Percentiles rank a stretch among this genome's conserved stretches.
These are phyloP conservation scores for Amesomyces nigricolor DNA, from an alignment of 2,329 filamentous ascomycete species.

Conservation along the genomic window DNA sequence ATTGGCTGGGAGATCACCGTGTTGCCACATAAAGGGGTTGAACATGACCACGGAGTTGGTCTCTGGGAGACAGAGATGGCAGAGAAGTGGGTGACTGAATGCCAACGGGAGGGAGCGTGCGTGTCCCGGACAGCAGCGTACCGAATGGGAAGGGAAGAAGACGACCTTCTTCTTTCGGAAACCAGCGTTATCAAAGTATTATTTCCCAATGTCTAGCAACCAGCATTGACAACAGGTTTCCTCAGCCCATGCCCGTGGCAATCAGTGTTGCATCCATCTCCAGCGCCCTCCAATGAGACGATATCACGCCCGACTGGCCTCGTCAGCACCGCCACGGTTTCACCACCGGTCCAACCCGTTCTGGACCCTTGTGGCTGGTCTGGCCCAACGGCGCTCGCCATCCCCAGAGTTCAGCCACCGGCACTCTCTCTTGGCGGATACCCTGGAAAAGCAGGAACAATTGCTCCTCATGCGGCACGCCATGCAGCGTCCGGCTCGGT, in stretches of 20 bases:
- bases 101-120: neutral
- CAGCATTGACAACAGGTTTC: no score
- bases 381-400: neutral
- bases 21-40: no score
- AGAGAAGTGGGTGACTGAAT: neutral
- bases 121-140: neutral
- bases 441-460: neutral
- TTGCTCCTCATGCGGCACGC: no score
- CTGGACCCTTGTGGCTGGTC: conserved; percentile 11
- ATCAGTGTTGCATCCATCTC: neutral
- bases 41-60: no score
- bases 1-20: no score
- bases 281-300: neutral
- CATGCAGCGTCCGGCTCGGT: no score
- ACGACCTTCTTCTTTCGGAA: no score
- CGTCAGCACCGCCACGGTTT: conserved; percentile 28
- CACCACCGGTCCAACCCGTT: conserved; percentile 6
- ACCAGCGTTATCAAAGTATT: no score
- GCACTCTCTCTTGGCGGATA: neutral
- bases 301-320: conserved; percentile 1
- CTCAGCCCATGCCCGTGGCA: neutral
- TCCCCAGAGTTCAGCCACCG: conserved; percentile 2
- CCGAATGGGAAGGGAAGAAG: neutral
- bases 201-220: no score
- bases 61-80: no score